phyloP scores from a whole-genome alignment of 495 filamentous ascomycete species.

The Podospora pseudoanserina region DNA sequence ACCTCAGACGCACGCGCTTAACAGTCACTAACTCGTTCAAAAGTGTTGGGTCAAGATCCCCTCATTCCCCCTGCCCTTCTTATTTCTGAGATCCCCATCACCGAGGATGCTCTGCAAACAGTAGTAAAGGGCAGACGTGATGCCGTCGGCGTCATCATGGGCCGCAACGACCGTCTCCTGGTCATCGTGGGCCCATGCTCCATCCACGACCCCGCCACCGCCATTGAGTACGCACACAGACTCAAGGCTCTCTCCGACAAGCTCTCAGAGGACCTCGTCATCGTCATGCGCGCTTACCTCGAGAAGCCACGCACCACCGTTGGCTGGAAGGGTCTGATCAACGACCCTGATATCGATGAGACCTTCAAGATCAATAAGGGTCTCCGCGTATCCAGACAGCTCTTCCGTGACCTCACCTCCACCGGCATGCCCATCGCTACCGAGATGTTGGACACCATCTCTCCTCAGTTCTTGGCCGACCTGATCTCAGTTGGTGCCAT shows the following conservation, averaged over 20 bases:
- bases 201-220: slow-evolving; percentile 87
- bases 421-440: slow-evolving; percentile 88
- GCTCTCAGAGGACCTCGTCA: slow-evolving; percentile 76
- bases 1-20: slow-evolving; percentile 1
- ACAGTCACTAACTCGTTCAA: slow-evolving; percentile 10
- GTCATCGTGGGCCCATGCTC: slow-evolving; percentile 96
- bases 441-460: slow-evolving; percentile 98
- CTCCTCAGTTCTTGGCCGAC: slow-evolving; percentile 90
- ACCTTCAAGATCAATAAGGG: slow-evolving; percentile 99
- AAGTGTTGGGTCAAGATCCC: slow-evolving; percentile 93
- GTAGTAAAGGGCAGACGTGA: slow-evolving; percentile 81
- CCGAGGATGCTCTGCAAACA: slow-evolving; percentile 57
- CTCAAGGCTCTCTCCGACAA: slow-evolving; percentile 70
- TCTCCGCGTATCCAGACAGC: slow-evolving; percentile 76
- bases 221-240: slow-evolving; percentile 78
- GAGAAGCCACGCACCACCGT: slow-evolving; percentile 99
- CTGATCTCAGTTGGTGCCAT: slow-evolving; percentile 94
- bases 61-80: slow-evolving; percentile 87
- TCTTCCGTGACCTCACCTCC: slow-evolving; percentile 85
- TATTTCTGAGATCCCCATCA: slow-evolving; percentile 80
- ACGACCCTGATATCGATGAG: slow-evolving; percentile 96
- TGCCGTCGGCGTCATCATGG: slow-evolving; percentile 77
- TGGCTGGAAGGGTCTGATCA: slow-evolving; percentile 98
- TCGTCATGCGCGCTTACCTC: slow-evolving; percentile 98
- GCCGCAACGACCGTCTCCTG: slow-evolving; percentile 76